Evolutionary conservation across 257 asterid genomes (phyloP).

Genomic region (Pogostemon cablin): DNA sequence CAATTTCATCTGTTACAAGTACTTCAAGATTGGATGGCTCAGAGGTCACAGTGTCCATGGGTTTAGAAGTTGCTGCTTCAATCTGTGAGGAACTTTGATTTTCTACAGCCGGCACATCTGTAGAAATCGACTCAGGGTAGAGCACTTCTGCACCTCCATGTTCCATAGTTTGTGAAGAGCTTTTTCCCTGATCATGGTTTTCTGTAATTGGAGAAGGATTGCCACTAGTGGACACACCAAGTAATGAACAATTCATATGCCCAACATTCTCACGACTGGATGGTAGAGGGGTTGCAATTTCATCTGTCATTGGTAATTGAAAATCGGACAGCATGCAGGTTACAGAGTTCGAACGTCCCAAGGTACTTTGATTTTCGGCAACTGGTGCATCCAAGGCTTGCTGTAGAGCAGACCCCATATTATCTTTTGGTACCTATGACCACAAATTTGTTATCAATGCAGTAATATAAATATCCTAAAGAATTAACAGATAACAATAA

Average conservation of each 20-base stretch:
- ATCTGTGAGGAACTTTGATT: slow-evolving; percentile 33
- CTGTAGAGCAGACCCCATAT: slow-evolving; percentile 38
- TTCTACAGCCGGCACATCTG: slow-evolving; percentile 37
- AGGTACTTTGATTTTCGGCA: slow-evolving; percentile 40
- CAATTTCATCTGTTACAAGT: slow-evolving; percentile 32
- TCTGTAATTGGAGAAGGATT: slow-evolving; percentile 36
- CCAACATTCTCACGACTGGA: slow-evolving; percentile 34
- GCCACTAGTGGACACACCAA: slow-evolving; percentile 34
- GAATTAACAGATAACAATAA: too few species aligned
- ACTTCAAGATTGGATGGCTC: slow-evolving; percentile 35
- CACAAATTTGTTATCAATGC: slow-evolving; percentile 24
- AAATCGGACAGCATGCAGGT: slow-evolving; percentile 28
- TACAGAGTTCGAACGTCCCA: slow-evolving; percentile 31
- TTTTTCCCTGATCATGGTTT: slow-evolving; percentile 37
- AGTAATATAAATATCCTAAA: slow-evolving; percentile 22
- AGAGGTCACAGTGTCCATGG: slow-evolving; percentile 33
- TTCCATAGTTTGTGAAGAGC: slow-evolving; percentile 41
- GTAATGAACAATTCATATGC: slow-evolving; percentile 38
- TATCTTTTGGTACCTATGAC: slow-evolving; percentile 41
- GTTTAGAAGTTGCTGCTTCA: slow-evolving; percentile 33
- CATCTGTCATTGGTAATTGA: slow-evolving; percentile 35
- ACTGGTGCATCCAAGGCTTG: slow-evolving; percentile 39
- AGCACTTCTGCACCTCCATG: slow-evolving; percentile 35
- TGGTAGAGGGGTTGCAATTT: slow-evolving; percentile 28
- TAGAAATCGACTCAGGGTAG: slow-evolving; percentile 38